Evolutionary conservation across 495 filamentous ascomycete genomes (phyloP).

Genomic region (Oidiodendron maius): DNA sequence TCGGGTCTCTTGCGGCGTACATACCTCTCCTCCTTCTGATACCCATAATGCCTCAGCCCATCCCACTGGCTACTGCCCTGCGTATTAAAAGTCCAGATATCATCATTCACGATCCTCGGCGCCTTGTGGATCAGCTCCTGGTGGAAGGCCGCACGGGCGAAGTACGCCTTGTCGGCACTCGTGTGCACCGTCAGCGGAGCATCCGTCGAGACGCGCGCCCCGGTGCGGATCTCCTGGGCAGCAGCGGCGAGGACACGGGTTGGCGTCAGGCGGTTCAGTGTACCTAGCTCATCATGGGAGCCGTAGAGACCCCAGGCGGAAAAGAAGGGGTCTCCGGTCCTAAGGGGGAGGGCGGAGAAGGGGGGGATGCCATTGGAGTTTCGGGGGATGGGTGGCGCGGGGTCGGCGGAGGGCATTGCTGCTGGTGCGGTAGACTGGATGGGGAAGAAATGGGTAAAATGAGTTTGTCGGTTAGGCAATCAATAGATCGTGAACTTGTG

Average conservation of each 20-base stretch:
- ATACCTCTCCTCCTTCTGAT: slow-evolving; percentile 38
- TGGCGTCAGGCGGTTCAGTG: slow-evolving; percentile 39
- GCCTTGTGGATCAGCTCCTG: slow-evolving; percentile 32
- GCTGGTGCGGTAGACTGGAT: too few species aligned
- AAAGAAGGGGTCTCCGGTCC: slow-evolving; percentile 31
- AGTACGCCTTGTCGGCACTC: slow-evolving; percentile 24
- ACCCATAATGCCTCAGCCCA: slow-evolving; percentile 40
- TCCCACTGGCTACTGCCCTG: slow-evolving; percentile 44
- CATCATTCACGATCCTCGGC: slow-evolving; percentile 46
- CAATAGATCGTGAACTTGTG: too few species aligned
- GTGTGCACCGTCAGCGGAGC: slow-evolving; percentile 35
- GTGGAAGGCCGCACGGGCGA: slow-evolving; percentile 32
- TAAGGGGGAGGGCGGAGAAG: slow-evolving; percentile 39
- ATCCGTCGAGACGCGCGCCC: too few species aligned
- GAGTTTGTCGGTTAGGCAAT: too few species aligned
- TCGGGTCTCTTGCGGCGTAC: too few species aligned
- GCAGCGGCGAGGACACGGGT: slow-evolving; percentile 37
- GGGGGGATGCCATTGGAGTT: slow-evolving; percentile 34
- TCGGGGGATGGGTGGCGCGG: too few species aligned
- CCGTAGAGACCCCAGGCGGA: slow-evolving; percentile 47
- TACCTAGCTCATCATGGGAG: slow-evolving; percentile 39
- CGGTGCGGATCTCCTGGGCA: slow-evolving; percentile 44
- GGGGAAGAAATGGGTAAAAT: too few species aligned
- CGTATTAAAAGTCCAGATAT: slow-evolving; percentile 56
- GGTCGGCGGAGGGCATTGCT: too few species aligned